Evolutionary conservation across 768 basidiomycete genomes (phyloP), one percentile per base, ranked within the genome.

Genomic region (Pulveroboletus frians): DNA sequence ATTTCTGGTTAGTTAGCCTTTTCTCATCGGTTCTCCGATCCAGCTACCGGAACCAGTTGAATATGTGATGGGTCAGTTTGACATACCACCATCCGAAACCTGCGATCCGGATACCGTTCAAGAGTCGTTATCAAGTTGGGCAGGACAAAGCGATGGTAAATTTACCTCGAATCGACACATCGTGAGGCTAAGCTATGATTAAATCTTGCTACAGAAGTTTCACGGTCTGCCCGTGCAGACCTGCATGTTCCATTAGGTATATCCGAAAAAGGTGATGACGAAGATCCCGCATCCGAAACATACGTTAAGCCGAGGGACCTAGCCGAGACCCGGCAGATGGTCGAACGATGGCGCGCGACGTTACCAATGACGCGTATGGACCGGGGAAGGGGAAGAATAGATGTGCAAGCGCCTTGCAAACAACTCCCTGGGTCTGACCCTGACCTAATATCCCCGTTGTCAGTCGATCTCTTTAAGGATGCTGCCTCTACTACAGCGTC

Each of bases 121-220:
- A 31, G 59, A 66, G 31, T 67, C 66, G 5, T 43, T 66, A 31
- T 67, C 66, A 14, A 68, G 68, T 23, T 67, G 66, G 66, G 56
- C 53, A 21, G 64, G 54, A 37, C 52, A 55, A 13, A 69, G 61
- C 27, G 58, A 66, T 48, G 66, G 66, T 67, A 51, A 40, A 17
- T 11, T 20, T n/a, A 45, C 7, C 47, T 29, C 14, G 9, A 15
- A 38, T 14, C 7, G n/a, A 32, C 18, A 2, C 9, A 37, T 20
- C n/a, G 8, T 4, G 34, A 0, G 7, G 11, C 46, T 54, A 5
- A 57, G 29, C 27, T 27, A 39, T 34, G 29, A 13, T 11, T 42
- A 17, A 27, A 67, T 34, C 41, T 37, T 23, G 15, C 14, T 43
- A 17, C 27, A 67, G 67, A 59, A 20, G n/a, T 53, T n/a, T 59